Conservation (phyloP, 805 yeast genomes). For the Kluyveromyces siamensis region DNA sequence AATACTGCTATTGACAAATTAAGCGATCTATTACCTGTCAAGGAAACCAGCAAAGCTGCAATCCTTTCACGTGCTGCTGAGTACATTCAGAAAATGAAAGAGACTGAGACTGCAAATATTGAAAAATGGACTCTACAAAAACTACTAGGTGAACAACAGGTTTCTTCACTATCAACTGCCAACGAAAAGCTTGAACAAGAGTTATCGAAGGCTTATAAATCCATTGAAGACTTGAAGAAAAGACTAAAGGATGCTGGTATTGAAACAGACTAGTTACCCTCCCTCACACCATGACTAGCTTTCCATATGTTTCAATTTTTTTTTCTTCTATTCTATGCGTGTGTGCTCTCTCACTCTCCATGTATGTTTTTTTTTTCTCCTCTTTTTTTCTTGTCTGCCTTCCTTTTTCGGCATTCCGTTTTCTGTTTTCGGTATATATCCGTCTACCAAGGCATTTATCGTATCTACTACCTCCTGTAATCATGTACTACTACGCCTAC, state of each 20-base stretch:
- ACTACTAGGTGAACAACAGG: slow-evolving; percentile 83
- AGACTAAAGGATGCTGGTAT: slow-evolving; percentile 17
- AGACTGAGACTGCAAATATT: slow-evolving; percentile 77
- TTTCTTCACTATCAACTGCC: slow-evolving; percentile 71
- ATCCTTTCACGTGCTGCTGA: slow-evolving; percentile 83
- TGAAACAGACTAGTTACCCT: slow-evolving; percentile 1
- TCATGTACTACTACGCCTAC: no score
- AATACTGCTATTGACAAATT: slow-evolving; percentile 79
- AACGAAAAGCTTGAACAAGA: slow-evolving; percentile 85
- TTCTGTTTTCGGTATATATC: no score
- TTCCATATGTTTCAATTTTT: background rate
- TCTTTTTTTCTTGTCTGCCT: no score
- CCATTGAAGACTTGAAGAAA: slow-evolving; percentile 78
- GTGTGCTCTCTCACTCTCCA: no score
- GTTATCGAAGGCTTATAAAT: slow-evolving; percentile 86
- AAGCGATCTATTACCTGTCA: slow-evolving; percentile 68
- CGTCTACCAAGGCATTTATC: no score
- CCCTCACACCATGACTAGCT: background rate
- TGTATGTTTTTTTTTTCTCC: no score
- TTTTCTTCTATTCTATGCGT: background rate
- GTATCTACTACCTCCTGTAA: no score
- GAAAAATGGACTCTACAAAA: slow-evolving; percentile 96
- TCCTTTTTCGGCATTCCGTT: no score
- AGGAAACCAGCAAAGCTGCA: slow-evolving; percentile 79
- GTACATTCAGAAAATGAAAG: slow-evolving; percentile 81